These are phyloP conservation scores for Lentinus brumalis DNA, from an alignment of 768 basidiomycete genomes.

Conservation along the genomic window DNA sequence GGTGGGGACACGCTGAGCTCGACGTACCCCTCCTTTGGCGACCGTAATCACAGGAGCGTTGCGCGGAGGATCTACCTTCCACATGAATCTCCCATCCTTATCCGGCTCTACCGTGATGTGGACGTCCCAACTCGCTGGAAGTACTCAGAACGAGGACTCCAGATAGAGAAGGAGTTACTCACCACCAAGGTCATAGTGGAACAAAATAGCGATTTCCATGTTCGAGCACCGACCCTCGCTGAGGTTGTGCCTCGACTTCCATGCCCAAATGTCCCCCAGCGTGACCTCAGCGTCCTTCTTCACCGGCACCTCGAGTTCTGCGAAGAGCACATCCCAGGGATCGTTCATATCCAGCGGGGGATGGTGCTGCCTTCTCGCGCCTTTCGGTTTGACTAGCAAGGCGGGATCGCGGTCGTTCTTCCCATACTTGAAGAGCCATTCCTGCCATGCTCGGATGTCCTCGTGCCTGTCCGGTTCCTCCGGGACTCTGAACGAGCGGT, in stretches of 20 bases:
- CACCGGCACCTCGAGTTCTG: neutral
- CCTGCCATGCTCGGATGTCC: conserved; percentile 7
- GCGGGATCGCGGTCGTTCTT: neutral
- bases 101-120: conserved; percentile 28
- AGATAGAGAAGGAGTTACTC: neutral
- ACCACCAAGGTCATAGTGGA: conserved; percentile 27
- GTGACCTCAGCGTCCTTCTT: conserved; percentile 25
- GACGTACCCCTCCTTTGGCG: conserved; percentile 21
- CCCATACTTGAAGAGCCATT: conserved; percentile 17
- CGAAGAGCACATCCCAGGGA: neutral
- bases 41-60: conserved; percentile 25
- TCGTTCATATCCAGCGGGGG: conserved; percentile 4
- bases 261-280: conserved; percentile 30
- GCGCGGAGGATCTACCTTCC: conserved; percentile 12
- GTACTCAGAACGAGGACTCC: neutral
- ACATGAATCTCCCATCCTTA: conserved; percentile 11
- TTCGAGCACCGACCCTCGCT: conserved; percentile 30
- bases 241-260: conserved; percentile 18
- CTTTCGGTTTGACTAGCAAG: neutral
- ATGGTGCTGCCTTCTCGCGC: neutral
- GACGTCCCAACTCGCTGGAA: conserved; percentile 26
- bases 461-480: conserved; percentile 19
- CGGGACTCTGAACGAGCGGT: conserved; percentile 7
- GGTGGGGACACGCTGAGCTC: neutral
- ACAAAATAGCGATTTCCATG: conserved; percentile 25